Evolutionary conservation across 345 rosid species (phyloP).

Genomic region (Streptanthus diversifolius): DNA sequence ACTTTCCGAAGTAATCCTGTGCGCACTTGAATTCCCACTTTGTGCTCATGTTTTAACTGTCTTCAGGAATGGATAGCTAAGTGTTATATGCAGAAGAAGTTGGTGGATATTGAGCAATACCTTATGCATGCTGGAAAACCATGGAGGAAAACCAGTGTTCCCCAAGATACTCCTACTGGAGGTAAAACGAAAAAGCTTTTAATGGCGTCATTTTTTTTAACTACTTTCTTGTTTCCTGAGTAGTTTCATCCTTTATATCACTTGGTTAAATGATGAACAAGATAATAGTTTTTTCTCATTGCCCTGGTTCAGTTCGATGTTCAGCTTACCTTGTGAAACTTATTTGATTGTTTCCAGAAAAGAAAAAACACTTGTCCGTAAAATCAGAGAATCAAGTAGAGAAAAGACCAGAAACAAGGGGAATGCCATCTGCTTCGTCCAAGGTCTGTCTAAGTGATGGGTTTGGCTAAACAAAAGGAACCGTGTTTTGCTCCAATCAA

Average conservation of each 20-base stretch:
- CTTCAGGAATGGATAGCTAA: slow-evolving; percentile 80
- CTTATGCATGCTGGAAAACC: slow-evolving; percentile 89
- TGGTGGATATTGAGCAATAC: slow-evolving; percentile 74
- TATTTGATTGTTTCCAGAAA: slow-evolving; percentile 43
- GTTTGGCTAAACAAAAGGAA: slow-evolving; percentile 13
- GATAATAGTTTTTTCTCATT: slow-evolving; percentile 1
- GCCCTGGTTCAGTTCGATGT: background rate
- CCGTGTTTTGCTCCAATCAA: background rate
- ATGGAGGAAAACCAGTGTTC: slow-evolving; percentile 53
- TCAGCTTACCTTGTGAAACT: slow-evolving; percentile 22
- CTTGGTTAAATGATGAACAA: background rate
- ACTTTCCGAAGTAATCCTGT: background rate
- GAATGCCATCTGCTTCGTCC: slow-evolving; percentile 36
- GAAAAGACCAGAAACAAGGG: slow-evolving; percentile 40
- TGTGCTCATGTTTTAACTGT: background rate
- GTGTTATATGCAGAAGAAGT: slow-evolving; percentile 61
- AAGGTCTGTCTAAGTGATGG: slow-evolving; percentile 42
- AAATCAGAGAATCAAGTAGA: slow-evolving; percentile 48
- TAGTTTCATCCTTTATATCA: background rate
- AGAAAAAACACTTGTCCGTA: slow-evolving; percentile 34
- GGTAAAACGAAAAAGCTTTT: slow-evolving; percentile 38
- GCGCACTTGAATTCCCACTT: background rate
- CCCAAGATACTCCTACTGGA: slow-evolving; percentile 25
- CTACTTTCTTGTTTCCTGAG: background rate
- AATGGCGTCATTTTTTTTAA: background rate